Evolutionary conservation across 257 asterid species (phyloP).

Genomic region (Salvia hispanica): DNA sequence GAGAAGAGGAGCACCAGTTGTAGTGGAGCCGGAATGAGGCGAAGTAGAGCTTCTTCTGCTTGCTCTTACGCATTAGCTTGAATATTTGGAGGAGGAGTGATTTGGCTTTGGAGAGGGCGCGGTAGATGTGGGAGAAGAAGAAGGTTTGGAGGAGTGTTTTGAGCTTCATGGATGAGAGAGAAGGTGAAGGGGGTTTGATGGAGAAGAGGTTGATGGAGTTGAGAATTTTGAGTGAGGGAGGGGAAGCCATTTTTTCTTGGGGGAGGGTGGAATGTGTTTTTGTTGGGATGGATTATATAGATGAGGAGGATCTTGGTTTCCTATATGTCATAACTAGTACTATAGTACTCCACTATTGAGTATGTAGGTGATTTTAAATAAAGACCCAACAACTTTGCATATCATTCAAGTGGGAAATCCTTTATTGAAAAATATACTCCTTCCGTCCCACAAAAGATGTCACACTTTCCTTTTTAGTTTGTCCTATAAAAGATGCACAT

Average conservation of each 20-base stretch:
- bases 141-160: conserved; percentile 59
- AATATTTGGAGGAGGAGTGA: conserved; percentile 49
- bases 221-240: conserved; percentile 46
- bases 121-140: conserved; percentile 59
- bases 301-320: conserved; percentile 62
- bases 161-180: conserved; percentile 50
- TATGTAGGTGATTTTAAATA: conserved; percentile 60
- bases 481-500: no score
- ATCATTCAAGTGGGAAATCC: conserved; percentile 30
- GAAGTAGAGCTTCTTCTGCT: conserved; percentile 49
- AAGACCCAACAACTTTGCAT: conserved; percentile 65
- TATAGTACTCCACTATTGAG: no score
- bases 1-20: conserved; percentile 77
- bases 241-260: conserved; percentile 12
- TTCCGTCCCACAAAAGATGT: no score
- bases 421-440: no score
- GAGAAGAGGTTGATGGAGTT: conserved; percentile 43
- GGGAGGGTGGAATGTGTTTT: conserved; percentile 27
- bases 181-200: conserved; percentile 34
- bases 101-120: conserved; percentile 52
- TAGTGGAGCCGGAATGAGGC: conserved; percentile 75
- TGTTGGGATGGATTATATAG: conserved; percentile 43
- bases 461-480: conserved; percentile 21
- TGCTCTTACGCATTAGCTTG: conserved; percentile 32
- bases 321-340: conserved; percentile 49